These are phyloP conservation scores for Oryza rufipogon DNA, from an alignment of 176 grass and related monocot genomes.

Conservation along the genomic window DNA sequence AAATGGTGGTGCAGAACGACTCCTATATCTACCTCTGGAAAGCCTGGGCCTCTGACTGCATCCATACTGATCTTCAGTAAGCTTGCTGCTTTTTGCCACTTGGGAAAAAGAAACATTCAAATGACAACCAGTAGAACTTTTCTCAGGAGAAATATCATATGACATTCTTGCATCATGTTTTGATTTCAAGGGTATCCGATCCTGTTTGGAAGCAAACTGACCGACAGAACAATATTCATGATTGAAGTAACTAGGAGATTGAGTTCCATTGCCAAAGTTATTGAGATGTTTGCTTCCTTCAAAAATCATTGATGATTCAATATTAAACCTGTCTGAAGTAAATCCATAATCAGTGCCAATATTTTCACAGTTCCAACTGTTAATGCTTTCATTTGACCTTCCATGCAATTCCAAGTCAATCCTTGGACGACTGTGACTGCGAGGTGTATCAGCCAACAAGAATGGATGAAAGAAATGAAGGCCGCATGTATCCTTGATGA, in stretches of 20 bases:
- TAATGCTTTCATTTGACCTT: constrained; percentile 36
- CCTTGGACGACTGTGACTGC: constrained; percentile 36
- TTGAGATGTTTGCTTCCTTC: constrained; percentile 43
- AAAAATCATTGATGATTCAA: constrained; percentile 46
- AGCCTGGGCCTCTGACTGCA: constrained; percentile 29
- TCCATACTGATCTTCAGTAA: constrained; percentile 45
- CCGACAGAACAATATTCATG: constrained; percentile 16
- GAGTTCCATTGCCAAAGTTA: constrained; percentile 28
- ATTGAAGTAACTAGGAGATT: constrained; percentile 40
- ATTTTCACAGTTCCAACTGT: constrained; percentile 37
- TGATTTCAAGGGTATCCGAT: constrained; percentile 44
- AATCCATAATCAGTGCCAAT: constrained; percentile 31
- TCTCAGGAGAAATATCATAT: constrained; percentile 42
- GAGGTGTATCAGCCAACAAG: constrained; percentile 39
- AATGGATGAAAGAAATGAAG: constrained; percentile 45
- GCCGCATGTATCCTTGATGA: constrained; percentile 27
- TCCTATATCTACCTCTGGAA: constrained; percentile 58
- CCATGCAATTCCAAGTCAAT: constrained; percentile 22
- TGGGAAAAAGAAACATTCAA: constrained; percentile 26
- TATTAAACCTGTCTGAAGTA: constrained; percentile 40
- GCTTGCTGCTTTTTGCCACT: constrained; percentile 28
- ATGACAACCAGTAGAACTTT: constrained; percentile 32
- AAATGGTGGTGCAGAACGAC: constrained; percentile 85
- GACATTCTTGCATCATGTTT: constrained; percentile 38
- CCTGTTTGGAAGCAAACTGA: constrained; percentile 43